Evolutionary conservation across 441 rosid species (phyloP).

Genomic region (Bocquillonia castaneifolia): DNA sequence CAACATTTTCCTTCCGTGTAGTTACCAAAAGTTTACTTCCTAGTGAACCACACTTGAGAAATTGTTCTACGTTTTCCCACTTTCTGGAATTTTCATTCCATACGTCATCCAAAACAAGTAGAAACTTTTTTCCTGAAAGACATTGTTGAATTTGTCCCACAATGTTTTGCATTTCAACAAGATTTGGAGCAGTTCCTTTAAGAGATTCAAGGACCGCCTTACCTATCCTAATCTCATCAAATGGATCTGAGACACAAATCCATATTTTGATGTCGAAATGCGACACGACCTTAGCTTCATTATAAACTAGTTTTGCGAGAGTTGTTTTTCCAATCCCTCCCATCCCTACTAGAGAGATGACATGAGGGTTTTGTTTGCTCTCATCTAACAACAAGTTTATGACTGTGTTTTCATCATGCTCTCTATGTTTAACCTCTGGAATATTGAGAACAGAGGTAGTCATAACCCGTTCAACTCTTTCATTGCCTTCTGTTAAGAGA

Average conservation of each 20-base stretch:
- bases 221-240: conserved; percentile 5
- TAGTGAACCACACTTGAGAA: not conserved
- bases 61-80: not conserved
- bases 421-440: not conserved
- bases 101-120: conserved; percentile 3
- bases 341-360: conserved; percentile 4
- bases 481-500: no score
- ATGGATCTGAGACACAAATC: conserved; percentile 3
- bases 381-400: not conserved
- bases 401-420: not conserved
- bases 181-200: not conserved
- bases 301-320: not conserved
- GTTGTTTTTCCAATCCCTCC: conserved; percentile 5
- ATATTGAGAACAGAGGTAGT: not conserved
- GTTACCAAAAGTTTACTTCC: conserved; percentile 8
- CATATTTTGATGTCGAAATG: not conserved
- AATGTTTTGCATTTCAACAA: not conserved
- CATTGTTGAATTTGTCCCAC: not conserved
- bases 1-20: not conserved
- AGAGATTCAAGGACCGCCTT: conserved; percentile 1
- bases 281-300: not conserved
- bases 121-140: not conserved
- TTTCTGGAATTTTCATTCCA: not conserved
- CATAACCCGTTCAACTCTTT: not conserved
- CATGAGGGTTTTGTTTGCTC: not conserved